These are phyloP conservation scores for Pseudevernia furfuracea DNA, from an alignment of 495 filamentous ascomycete species.

Conservation along the genomic window DNA sequence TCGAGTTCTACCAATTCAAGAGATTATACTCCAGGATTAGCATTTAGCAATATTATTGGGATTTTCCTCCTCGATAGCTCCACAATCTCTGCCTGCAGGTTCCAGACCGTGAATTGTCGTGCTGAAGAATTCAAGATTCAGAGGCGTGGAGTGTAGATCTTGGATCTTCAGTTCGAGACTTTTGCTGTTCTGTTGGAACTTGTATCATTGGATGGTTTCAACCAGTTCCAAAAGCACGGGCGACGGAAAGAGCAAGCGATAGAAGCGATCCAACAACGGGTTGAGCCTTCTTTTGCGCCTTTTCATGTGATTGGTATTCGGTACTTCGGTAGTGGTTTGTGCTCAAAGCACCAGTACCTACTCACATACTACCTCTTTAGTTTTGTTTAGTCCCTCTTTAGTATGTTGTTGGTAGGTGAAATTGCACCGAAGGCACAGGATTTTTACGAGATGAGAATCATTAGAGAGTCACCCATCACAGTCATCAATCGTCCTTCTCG, in stretches of 20 bases:
- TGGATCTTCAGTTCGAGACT: slow-evolving; percentile 3
- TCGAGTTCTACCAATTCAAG: neutral
- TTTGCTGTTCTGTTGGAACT: too few species aligned
- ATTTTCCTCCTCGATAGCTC: too few species aligned
- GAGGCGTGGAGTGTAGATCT: neutral
- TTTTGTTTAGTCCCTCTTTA: neutral
- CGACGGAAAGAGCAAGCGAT: slow-evolving; percentile 1
- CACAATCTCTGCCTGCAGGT: neutral
- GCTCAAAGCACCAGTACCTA: neutral
- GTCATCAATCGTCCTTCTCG: neutral
- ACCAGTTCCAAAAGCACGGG: neutral
- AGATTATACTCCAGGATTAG: too few species aligned
- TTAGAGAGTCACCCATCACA: neutral
- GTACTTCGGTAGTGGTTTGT: neutral
- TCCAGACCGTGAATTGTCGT: neutral
- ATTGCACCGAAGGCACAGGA: neutral
- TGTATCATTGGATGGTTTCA: neutral
- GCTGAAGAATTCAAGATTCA: neutral
- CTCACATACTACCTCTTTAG: neutral
- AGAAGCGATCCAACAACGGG: slow-evolving; percentile 6
- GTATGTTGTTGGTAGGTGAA: neutral
- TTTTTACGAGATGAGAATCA: neutral
- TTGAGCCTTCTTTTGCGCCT: neutral
- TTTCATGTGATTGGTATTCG: slow-evolving; percentile 4
- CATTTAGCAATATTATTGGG: too few species aligned